Conservation (phyloP, 116 monocot genomes). For the Posidonia oceanica region DNA sequence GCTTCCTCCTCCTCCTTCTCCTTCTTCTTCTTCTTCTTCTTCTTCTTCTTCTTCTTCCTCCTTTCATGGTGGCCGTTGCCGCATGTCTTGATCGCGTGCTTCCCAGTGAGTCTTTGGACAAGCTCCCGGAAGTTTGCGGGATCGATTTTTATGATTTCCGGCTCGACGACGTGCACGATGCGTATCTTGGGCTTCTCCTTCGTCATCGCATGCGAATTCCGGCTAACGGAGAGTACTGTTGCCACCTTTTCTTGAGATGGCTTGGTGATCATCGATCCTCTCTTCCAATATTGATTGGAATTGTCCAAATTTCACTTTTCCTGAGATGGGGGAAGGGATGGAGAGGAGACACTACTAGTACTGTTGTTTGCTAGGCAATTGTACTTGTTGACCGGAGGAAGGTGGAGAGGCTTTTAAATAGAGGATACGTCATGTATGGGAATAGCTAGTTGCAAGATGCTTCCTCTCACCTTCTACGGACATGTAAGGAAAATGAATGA, state of each 20-base stretch:
- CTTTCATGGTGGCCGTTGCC: background rate
- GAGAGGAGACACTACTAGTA: too few relatives aligned
- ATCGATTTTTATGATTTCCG: conserved; percentile 60
- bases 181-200: conserved; percentile 36
- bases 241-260: background rate
- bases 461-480: too few relatives aligned
- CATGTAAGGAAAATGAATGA: too few relatives aligned
- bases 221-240: background rate
- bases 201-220: conserved; percentile 15
- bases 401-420: too few relatives aligned
- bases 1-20: background rate
- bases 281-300: too few relatives aligned
- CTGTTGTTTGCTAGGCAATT: too few relatives aligned
- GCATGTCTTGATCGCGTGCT: background rate
- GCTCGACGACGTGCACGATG: conserved; percentile 43
- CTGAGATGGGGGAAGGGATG: too few relatives aligned
- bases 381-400: too few relatives aligned
- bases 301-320: too few relatives aligned
- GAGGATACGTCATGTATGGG: too few relatives aligned
- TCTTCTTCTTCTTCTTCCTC: background rate
- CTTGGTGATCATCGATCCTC: background rate
- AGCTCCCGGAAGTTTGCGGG: conserved; percentile 41
- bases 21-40: too few relatives aligned
- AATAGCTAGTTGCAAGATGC: too few relatives aligned
- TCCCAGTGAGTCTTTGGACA: conserved; percentile 61